A percentile compares a stretch with the other conserved stretches of the same genome.
Conservation (phyloP, 805 yeast species). For the Saccharomycopsis sp. region DNA sequence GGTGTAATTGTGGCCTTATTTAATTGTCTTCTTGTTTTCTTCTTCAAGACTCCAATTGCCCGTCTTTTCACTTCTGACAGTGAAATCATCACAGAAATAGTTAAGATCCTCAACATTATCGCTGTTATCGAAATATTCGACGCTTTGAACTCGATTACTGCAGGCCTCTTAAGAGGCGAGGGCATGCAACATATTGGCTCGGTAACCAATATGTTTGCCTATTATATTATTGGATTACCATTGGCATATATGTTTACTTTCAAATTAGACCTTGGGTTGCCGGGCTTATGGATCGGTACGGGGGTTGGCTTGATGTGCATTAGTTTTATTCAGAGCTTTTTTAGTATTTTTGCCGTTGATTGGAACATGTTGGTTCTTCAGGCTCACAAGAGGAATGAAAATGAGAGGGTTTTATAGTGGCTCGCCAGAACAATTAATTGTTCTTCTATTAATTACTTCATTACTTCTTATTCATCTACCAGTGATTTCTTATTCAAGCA, state of each 20-base stretch:
- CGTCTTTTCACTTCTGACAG: slow-evolving; percentile 54
- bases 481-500: too few relatives aligned
- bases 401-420: slow-evolving; percentile 8
- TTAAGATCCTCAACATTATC: slow-evolving; percentile 50
- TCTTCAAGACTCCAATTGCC: slow-evolving; percentile 39
- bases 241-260: slow-evolving; percentile 50
- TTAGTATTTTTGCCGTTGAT: slow-evolving; percentile 6
- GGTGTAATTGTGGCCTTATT: slow-evolving; percentile 25
- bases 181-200: slow-evolving; percentile 66
- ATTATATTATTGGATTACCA: slow-evolving; percentile 60
- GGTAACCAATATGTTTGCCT: slow-evolving; percentile 47
- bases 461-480: too few relatives aligned
- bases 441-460: not conserved
- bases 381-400: slow-evolving; percentile 15
- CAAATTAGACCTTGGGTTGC: slow-evolving; percentile 40
- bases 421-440: not conserved
- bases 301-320: slow-evolving; percentile 46
- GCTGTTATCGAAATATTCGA: slow-evolving; percentile 69
- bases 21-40: slow-evolving; percentile 27
- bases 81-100: slow-evolving; percentile 46
- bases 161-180: slow-evolving; percentile 74
- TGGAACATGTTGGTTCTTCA: slow-evolving; percentile 15
- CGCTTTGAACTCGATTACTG: slow-evolving; percentile 62
- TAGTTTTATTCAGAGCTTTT: slow-evolving; percentile 36
- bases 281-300: slow-evolving; percentile 62